Evolutionary conservation across 495 filamentous ascomycete species (phyloP).

Genomic region (Aspergillus egyptiacus): DNA sequence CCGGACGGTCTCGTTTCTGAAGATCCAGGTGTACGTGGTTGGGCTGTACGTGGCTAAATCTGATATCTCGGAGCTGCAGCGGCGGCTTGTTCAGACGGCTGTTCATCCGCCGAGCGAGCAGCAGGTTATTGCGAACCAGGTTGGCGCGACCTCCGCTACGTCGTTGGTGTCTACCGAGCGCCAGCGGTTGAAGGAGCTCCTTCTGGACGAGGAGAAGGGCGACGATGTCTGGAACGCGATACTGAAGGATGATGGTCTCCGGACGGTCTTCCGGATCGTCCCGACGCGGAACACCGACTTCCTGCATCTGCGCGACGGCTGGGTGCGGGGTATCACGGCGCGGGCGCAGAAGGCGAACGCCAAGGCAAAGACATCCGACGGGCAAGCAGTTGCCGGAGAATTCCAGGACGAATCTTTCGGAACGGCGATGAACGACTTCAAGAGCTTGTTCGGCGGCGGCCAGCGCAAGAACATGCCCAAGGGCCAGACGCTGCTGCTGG

Average conservation of each 20-base stretch:
- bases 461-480: constrained; percentile 63
- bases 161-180: constrained; percentile 77
- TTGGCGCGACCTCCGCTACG: constrained; percentile 61
- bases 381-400: constrained; percentile 25
- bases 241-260: constrained; percentile 54
- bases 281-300: constrained; percentile 89
- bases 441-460: constrained; percentile 66
- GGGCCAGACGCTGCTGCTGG: constrained; percentile 65
- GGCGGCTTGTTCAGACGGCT: constrained; percentile 44
- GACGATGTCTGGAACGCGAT: constrained; percentile 68
- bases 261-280: constrained; percentile 70
- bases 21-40: constrained; percentile 92
- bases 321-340: constrained; percentile 73
- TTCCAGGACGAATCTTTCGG: constrained; percentile 69
- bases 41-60: constrained; percentile 80
- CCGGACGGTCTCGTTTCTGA: constrained; percentile 80
- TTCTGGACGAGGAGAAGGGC: constrained; percentile 64
- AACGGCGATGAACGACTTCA: constrained; percentile 64
- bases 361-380: constrained; percentile 28
- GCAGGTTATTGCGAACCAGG: constrained; percentile 40
- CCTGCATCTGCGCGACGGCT: constrained; percentile 83
- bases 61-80: constrained; percentile 60
- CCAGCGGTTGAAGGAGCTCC: constrained; percentile 54
- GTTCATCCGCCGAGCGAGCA: constrained; percentile 40
- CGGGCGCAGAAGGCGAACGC: constrained; percentile 46